Evolutionary conservation across 2,329 filamentous ascomycete genomes (phyloP).

Genomic region (Shiraia sp.): DNA sequence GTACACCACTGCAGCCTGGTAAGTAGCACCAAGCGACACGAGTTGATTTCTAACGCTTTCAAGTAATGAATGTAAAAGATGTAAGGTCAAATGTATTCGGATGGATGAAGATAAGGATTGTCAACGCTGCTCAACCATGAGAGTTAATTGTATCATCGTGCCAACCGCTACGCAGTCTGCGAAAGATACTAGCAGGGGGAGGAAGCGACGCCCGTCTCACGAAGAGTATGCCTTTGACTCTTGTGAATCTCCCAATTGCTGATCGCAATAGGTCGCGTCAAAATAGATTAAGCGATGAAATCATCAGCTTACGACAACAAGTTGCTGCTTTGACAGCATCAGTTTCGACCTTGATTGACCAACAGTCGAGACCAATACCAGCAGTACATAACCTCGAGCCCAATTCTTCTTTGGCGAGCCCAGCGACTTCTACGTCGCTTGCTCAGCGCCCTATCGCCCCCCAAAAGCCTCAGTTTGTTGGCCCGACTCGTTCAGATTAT

Average conservation of each 20-base stretch:
- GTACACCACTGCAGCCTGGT: slow-evolving; percentile 25
- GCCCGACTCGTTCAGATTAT: slow-evolving; percentile 23
- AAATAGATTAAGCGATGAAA: slow-evolving; percentile 14
- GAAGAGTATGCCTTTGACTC: slow-evolving; percentile 5
- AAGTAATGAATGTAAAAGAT: slow-evolving; percentile 25
- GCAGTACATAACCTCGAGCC: neutral
- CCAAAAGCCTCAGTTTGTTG: slow-evolving; percentile 20
- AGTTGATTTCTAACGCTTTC: neutral
- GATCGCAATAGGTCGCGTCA: slow-evolving; percentile 4
- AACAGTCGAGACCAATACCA: neutral
- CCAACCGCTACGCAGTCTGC: slow-evolving; percentile 12
- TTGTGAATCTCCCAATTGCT: too few relatives aligned
- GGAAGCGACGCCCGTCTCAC: slow-evolving; percentile 3
- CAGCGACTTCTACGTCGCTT: neutral
- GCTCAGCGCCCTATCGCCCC: neutral
- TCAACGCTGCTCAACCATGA: slow-evolving; percentile 19
- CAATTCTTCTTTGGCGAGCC: neutral
- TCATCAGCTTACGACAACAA: slow-evolving; percentile 16
- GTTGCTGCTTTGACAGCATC: slow-evolving; percentile 9
- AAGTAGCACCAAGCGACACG: neutral
- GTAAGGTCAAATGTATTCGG: slow-evolving; percentile 21
- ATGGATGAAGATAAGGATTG: slow-evolving; percentile 12
- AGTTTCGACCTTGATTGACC: neutral
- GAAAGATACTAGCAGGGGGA: slow-evolving; percentile 12
- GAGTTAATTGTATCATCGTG: slow-evolving; percentile 13